Conservation (phyloP, 1,284 basidiomycete species). For the Ceratobasidium sp. region DNA sequence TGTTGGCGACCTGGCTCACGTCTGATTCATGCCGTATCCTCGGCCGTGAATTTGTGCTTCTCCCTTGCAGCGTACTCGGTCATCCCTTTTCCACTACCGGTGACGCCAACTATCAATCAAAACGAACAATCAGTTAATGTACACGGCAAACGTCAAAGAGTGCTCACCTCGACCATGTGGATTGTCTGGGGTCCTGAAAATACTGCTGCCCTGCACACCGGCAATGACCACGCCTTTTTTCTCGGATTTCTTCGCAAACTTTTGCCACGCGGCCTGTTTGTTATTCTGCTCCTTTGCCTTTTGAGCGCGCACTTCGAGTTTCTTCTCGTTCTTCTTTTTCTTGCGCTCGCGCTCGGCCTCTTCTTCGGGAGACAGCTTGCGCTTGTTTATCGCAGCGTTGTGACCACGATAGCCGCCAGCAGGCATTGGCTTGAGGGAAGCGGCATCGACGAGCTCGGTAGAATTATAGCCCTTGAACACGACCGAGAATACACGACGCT, state of each 20-base stretch:
- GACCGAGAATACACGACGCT: conserved; percentile 88
- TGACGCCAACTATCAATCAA: conserved; percentile 78
- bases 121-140: conserved; percentile 26
- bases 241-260: conserved; percentile 94
- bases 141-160: conserved; percentile 45
- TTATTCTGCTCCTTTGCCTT: conserved; percentile 88
- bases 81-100: conserved; percentile 91
- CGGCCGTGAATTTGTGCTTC: conserved; percentile 79
- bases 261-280: conserved; percentile 94
- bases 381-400: conserved; percentile 61
- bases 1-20: not conserved
- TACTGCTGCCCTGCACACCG: conserved; percentile 85
- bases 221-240: conserved; percentile 93
- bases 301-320: conserved; percentile 80
- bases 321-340: conserved; percentile 97
- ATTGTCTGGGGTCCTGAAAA: conserved; percentile 96
- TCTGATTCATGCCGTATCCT: conserved; percentile 52
- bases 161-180: conserved; percentile 79
- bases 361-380: conserved; percentile 76
- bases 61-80: conserved; percentile 73
- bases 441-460: conserved; percentile 83
- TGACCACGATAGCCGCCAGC: conserved; percentile 42
- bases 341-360: conserved; percentile 89
- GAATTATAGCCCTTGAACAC: conserved; percentile 95
- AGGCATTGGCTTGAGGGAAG: conserved; percentile 74